phyloP scores from a whole-genome alignment of 2,329 filamentous ascomycete species.

The Pseudogymnoascus sp. region DNA sequence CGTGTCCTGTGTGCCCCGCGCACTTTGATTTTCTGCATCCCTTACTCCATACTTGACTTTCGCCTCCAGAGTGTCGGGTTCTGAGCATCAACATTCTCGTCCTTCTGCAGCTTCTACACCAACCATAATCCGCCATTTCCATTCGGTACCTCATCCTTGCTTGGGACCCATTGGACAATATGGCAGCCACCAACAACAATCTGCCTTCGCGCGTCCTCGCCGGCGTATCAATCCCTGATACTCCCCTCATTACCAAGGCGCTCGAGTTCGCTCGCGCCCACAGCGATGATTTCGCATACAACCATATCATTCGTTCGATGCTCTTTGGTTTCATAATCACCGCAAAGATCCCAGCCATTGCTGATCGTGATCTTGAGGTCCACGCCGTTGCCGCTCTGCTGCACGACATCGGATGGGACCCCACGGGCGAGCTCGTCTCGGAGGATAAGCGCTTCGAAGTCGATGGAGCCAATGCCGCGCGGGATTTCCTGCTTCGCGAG shows the following conservation, averaged over 20 bases:
- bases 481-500: conserved; percentile 31
- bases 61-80: not conserved
- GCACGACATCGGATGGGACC: conserved; percentile 39
- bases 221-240: conserved; percentile 31
- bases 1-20: not conserved
- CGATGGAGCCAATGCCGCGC: conserved; percentile 39
- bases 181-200: not conserved
- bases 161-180: not conserved
- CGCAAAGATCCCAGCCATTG: conserved; percentile 24
- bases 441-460: conserved; percentile 43
- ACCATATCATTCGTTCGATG: conserved; percentile 33
- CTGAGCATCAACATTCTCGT: not conserved
- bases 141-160: not conserved
- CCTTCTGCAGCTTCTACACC: not conserved
- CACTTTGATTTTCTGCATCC: not conserved
- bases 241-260: conserved; percentile 31
- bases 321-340: conserved; percentile 32
- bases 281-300: conserved; percentile 29
- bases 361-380: conserved; percentile 30
- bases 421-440: conserved; percentile 30
- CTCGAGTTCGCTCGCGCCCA: conserved; percentile 27
- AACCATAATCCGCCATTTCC: not conserved
- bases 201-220: conserved; percentile 21
- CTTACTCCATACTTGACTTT: not conserved
- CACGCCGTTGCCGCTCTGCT: conserved; percentile 34